Evolutionary conservation across 495 filamentous ascomycete species (phyloP).

Genomic region (Trypethelium eluteriae): DNA sequence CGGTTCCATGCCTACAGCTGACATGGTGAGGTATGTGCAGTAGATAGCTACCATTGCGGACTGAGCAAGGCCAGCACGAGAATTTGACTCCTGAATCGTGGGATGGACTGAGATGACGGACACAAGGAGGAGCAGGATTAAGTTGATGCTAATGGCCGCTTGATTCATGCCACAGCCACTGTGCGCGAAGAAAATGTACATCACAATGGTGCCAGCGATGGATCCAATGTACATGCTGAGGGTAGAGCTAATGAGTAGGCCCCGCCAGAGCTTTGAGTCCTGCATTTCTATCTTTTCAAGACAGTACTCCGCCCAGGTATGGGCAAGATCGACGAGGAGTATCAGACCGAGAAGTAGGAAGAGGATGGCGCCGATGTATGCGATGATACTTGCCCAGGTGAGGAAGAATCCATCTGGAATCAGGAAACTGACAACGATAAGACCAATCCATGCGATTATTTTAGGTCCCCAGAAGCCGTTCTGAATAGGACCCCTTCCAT

Average conservation of each 20-base stretch:
- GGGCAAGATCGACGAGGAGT: constrained; percentile 87
- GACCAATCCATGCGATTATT: constrained; percentile 72
- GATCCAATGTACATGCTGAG: constrained; percentile 88
- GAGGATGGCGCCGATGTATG: constrained; percentile 79
- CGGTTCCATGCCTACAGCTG: constrained; percentile 96
- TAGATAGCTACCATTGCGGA: constrained; percentile 96
- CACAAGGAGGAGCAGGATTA: constrained; percentile 73
- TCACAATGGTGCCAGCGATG: constrained; percentile 86
- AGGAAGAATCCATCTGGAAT: constrained; percentile 95
- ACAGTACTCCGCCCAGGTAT: constrained; percentile 97
- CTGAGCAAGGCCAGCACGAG: constrained; percentile 87
- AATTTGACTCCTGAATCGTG: constrained; percentile 81
- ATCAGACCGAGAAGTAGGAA: constrained; percentile 91
- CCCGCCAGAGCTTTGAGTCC: constrained; percentile 77
- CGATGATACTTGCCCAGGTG: constrained; percentile 90
- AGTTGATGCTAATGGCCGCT: constrained; percentile 67
- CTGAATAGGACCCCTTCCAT: constrained; percentile 79
- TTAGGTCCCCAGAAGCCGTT: constrained; percentile 93
- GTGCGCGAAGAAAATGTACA: constrained; percentile 93
- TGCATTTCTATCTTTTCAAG: constrained; percentile 84
- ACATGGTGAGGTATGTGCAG: constrained; percentile 98
- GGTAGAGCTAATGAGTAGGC: constrained; percentile 82
- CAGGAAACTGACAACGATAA: constrained; percentile 88
- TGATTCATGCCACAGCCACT: constrained; percentile 91
- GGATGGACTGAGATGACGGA: constrained; percentile 85